phyloP scores from a whole-genome alignment of 345 rosid genomes.

The Pistacia vera region DNA sequence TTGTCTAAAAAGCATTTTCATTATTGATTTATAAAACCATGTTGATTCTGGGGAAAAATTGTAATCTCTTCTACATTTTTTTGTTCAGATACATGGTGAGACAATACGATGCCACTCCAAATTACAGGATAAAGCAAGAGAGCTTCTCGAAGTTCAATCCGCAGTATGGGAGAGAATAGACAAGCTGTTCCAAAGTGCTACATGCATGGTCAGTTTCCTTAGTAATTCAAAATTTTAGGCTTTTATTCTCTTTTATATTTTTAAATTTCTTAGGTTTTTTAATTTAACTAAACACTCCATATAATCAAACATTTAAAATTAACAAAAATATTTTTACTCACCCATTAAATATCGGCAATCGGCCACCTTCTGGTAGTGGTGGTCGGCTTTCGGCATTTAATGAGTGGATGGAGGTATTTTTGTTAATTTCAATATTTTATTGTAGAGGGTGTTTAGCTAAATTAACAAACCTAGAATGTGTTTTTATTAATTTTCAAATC shows the following conservation, averaged over 20 bases:
- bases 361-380: too few species aligned
- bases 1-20: background rate
- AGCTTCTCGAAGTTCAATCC: slow-evolving; percentile 72
- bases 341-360: too few species aligned
- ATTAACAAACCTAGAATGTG: too few species aligned
- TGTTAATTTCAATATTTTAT: too few species aligned
- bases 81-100: slow-evolving; percentile 84
- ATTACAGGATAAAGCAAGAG: slow-evolving; percentile 69
- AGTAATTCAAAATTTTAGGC: slow-evolving; percentile 84
- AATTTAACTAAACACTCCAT: too few species aligned
- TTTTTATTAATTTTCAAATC: too few species aligned
- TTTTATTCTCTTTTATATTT: background rate
- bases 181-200: slow-evolving; percentile 77
- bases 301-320: too few species aligned
- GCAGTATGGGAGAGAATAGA: slow-evolving; percentile 86
- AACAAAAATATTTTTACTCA: too few species aligned
- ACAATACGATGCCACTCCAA: slow-evolving; percentile 61
- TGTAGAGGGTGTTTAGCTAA: too few species aligned
- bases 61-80: background rate
- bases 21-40: background rate
- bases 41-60: too few species aligned
- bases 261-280: background rate
- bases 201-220: slow-evolving; percentile 91
- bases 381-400: too few species aligned
- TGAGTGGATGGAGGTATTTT: too few species aligned